Conservation (phyloP, 2,329 filamentous ascomycete genomes). For the Remersonia thermophila region DNA sequence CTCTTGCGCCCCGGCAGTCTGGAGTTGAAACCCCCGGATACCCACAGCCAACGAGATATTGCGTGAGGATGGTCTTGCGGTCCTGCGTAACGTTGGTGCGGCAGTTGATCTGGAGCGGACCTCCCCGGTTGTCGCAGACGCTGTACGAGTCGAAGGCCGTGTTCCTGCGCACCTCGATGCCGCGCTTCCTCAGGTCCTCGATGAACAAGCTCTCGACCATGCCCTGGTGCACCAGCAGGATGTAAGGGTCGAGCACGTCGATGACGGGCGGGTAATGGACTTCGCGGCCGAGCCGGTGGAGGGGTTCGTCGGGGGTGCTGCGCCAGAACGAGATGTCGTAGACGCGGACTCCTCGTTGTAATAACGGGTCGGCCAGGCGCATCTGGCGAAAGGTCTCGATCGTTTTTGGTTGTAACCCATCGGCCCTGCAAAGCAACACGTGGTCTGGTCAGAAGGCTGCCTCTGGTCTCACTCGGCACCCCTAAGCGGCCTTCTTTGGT, state of each 20-base stretch:
- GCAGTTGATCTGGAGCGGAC: constrained; percentile 38
- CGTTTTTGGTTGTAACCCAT: constrained; percentile 65
- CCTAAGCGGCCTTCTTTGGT: no score
- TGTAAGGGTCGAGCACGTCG: constrained; percentile 44
- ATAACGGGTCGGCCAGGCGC: constrained; percentile 54
- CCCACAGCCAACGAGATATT: constrained; percentile 56
- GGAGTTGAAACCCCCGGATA: constrained; percentile 1
- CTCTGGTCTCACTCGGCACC: neutral
- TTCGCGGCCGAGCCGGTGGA: constrained; percentile 52
- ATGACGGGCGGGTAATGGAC: constrained; percentile 55
- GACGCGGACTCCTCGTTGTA: constrained; percentile 55
- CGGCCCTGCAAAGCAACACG: constrained; percentile 37
- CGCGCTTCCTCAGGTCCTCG: constrained; percentile 53
- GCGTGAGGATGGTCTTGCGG: constrained; percentile 36
- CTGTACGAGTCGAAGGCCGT: constrained; percentile 50
- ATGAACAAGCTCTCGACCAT: constrained; percentile 63
- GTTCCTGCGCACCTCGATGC: constrained; percentile 50
- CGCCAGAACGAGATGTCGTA: constrained; percentile 68
- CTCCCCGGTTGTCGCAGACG: constrained; percentile 28
- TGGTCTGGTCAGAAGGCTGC: constrained; percentile 2
- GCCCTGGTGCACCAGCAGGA: constrained; percentile 55
- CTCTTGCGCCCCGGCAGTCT: no score
- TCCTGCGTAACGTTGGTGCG: constrained; percentile 40
- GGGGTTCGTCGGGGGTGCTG: constrained; percentile 34
- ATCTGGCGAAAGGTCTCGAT: constrained; percentile 67